Evolutionary conservation across 768 basidiomycete species (phyloP), one percentile per base, ranked within the genome.

Genomic region (Lentinula lateritia): DNA sequence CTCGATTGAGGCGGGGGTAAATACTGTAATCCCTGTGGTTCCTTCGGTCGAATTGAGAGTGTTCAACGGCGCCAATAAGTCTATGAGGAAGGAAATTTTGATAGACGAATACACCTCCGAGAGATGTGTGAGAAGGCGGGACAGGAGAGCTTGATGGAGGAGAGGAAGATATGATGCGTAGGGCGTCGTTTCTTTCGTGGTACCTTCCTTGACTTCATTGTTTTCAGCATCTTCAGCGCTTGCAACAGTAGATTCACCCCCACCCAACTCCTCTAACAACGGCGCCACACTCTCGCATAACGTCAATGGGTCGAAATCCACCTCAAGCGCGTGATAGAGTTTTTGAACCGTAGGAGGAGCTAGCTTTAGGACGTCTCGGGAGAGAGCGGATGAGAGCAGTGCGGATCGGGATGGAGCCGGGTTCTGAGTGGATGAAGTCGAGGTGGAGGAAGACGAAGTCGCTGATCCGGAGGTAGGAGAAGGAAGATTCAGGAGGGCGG

Each of bases 91-190:
- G 62, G 79, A 77, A 62, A 98, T 84, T 65, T 86, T 88, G 77
- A 98, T 87, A 12, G 89, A 86, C 34, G 88, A 89, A 75, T 98
- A 99, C 13, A 98, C 89, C 72, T 97, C 90, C 0, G 93, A 89
- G 41, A 99, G 87, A 71, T 96, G 93, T 32, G 88, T 87, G 66
- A 98, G 85, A 6, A 98, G 83, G 35, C 94, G 90, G 3, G 94
- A 93, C 64, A 98, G 87, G 16, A 97, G 83, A 48, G 96, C 95
- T 60, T 90, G 91, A 66, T 92, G 88, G 62, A 98, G 84, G 61
- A 95, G 90, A n/a, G 89, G 83, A 20, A 95, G 84, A 74, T 97
- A 98, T 1, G 89, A 86, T 0, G 89, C 79, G 67, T 91, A 95
- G 1, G 85, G 79, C 9, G 43, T 15, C 15, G 43, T 41, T 41